Conservation (phyloP, 2,329 filamentous ascomycete genomes). For the Hyphodiscus sp. region DNA sequence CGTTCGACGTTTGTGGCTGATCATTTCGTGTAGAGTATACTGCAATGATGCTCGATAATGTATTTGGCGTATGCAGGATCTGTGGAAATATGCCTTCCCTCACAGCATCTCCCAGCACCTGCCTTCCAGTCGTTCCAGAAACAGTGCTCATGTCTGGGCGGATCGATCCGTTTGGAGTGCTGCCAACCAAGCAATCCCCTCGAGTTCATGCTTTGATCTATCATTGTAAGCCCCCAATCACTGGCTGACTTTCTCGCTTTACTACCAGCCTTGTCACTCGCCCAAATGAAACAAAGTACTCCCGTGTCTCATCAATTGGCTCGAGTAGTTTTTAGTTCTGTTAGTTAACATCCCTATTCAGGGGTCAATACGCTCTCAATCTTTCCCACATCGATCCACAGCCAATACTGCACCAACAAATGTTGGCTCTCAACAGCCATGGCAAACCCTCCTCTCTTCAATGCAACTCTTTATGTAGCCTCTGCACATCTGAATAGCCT, state of each 20-base stretch:
- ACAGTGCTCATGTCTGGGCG: constrained; percentile 3
- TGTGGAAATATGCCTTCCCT: constrained; percentile 8
- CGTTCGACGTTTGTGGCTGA: background rate
- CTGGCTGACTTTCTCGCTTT: too few relatives aligned
- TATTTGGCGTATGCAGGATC: constrained; percentile 13
- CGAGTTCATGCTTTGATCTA: constrained; percentile 12
- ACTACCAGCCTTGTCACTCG: too few relatives aligned
- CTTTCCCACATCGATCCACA: constrained; percentile 11
- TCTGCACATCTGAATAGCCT: constrained; percentile 11
- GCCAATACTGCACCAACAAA: constrained; percentile 16
- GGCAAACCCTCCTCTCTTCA: constrained; percentile 12
- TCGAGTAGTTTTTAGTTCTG: too few relatives aligned
- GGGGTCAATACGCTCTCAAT: constrained; percentile 10
- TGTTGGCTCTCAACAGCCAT: constrained; percentile 14
- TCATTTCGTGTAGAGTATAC: constrained; percentile 3
- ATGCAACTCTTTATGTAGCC: constrained; percentile 12
- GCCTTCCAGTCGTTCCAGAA: constrained; percentile 6
- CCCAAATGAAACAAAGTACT: too few relatives aligned
- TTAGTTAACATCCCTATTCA: background rate
- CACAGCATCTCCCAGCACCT: background rate
- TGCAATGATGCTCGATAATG: constrained; percentile 6
- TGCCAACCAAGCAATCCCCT: constrained; percentile 7
- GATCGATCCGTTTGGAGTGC: constrained; percentile 11
- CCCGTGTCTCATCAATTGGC: too few relatives aligned
- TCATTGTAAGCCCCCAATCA: constrained; percentile 7